Percentiles rank a stretch among this genome's conserved stretches.
Conservation (phyloP, 2,329 filamentous ascomycete genomes). For the Pseudogymnoascus sp. region DNA sequence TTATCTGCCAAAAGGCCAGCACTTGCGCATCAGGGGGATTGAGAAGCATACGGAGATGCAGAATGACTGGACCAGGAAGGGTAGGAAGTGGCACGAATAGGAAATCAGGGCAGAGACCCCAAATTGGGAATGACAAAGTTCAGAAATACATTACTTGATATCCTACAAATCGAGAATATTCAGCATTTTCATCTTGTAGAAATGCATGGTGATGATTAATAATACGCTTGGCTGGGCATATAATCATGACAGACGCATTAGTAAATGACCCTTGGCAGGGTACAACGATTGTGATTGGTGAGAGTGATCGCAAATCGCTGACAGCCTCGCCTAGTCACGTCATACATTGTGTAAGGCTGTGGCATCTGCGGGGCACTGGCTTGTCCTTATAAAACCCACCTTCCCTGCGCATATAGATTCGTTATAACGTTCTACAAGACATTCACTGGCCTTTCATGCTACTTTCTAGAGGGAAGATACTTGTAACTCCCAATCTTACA, state of each 20-base stretch:
- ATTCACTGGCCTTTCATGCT: not conserved
- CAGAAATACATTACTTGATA: constrained; percentile 7
- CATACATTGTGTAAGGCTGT: constrained; percentile 5
- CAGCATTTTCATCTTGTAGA: not conserved
- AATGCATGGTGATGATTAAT: constrained; percentile 5
- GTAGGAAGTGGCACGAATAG: constrained; percentile 7
- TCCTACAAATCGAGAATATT: constrained; percentile 4
- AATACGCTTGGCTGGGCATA: not conserved
- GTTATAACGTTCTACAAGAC: not conserved
- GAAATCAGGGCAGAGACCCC: not conserved
- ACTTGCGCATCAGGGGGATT: constrained; percentile 4
- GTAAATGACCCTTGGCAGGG: not conserved
- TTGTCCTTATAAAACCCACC: not conserved
- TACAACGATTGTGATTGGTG: not conserved
- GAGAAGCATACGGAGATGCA: not conserved
- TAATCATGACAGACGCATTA: constrained; percentile 4
- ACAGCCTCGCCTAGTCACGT: constrained; percentile 3
- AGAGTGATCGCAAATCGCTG: not conserved
- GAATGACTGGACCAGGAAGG: constrained; percentile 1
- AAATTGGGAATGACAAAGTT: not conserved
- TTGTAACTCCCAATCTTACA: not conserved
- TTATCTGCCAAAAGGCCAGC: not conserved
- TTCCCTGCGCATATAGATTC: not conserved
- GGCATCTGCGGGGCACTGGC: not conserved
- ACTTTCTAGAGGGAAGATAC: not conserved